A percentile compares a stretch with the other conserved stretches of the same genome.
Conservation (phyloP, 441 rosid genomes). For the Aquilaria agallochum region DNA sequence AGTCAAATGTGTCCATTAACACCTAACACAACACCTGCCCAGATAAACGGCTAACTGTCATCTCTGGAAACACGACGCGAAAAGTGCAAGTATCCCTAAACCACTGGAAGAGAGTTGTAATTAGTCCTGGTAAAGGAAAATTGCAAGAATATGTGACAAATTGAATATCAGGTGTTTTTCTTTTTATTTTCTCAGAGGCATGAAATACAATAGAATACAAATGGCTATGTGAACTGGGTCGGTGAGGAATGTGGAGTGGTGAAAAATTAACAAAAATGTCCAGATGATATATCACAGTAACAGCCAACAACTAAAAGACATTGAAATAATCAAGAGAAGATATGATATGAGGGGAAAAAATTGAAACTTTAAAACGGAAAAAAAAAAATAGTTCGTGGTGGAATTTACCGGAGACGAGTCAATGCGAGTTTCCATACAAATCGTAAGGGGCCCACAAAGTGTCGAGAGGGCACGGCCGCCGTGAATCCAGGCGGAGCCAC, state of each 20-base stretch:
- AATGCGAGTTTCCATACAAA: constrained; percentile 45
- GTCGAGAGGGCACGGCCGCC: constrained; percentile 60
- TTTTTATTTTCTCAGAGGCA: constrained; percentile 20
- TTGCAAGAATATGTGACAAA: constrained; percentile 3
- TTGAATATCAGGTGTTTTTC: constrained; percentile 7
- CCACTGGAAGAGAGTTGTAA: too few species aligned
- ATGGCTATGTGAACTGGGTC: constrained; percentile 23
- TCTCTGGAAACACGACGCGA: too few species aligned
- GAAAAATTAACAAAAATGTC: constrained; percentile 6
- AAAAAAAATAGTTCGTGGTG: constrained; percentile 12
- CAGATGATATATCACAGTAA: constrained; percentile 1
- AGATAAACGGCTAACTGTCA: too few species aligned
- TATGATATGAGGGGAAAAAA: background rate
- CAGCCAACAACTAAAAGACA: background rate
- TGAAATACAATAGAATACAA: constrained; percentile 27
- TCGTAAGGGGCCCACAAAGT: constrained; percentile 64
- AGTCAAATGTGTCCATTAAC: too few species aligned
- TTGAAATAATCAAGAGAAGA: constrained; percentile 8
- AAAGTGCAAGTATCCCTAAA: too few species aligned
- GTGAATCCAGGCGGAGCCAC: constrained; percentile 60
- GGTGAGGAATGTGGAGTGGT: constrained; percentile 3
- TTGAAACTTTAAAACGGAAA: background rate
- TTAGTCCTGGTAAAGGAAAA: too few species aligned
- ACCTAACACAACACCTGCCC: too few species aligned
- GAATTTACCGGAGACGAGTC: constrained; percentile 42